Evolutionary conservation across 1,139 yeast species (phyloP).

Genomic region (Taphrina wiesneri): DNA sequence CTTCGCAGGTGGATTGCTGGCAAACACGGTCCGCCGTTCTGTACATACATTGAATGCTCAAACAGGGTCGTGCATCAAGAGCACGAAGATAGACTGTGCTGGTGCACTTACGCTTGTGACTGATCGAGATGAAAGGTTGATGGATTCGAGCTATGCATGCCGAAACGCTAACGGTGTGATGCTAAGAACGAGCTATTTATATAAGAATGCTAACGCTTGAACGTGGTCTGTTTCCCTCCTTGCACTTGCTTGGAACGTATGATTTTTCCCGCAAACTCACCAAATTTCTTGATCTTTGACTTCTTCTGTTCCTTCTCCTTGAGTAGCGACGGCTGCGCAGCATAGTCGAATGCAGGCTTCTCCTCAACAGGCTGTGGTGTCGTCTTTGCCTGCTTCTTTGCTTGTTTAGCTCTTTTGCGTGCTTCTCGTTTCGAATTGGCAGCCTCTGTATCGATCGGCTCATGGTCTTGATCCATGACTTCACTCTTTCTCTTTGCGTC

Average conservation of each 20-base stretch:
- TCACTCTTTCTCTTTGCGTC: conserved; percentile 28
- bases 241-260: conserved; percentile 31
- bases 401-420: conserved; percentile 16
- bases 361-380: neutral
- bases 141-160: neutral
- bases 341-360: conserved; percentile 32
- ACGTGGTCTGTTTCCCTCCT: conserved; percentile 31
- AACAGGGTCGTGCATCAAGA: too few relatives aligned
- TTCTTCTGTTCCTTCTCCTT: conserved; percentile 23
- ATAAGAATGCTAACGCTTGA: conserved; percentile 16
- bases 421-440: neutral
- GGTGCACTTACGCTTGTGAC: too few relatives aligned
- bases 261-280: conserved; percentile 27
- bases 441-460: neutral
- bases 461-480: neutral
- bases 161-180: neutral
- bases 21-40: too few relatives aligned
- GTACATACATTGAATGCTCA: too few relatives aligned
- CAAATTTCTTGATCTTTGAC: conserved; percentile 21
- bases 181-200: neutral
- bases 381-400: neutral
- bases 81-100: too few relatives aligned
- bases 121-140: too few relatives aligned
- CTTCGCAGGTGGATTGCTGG: too few relatives aligned
- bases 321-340: conserved; percentile 15